phyloP scores from a whole-genome alignment of 345 rosid species.

The Isatis tinctoria region DNA sequence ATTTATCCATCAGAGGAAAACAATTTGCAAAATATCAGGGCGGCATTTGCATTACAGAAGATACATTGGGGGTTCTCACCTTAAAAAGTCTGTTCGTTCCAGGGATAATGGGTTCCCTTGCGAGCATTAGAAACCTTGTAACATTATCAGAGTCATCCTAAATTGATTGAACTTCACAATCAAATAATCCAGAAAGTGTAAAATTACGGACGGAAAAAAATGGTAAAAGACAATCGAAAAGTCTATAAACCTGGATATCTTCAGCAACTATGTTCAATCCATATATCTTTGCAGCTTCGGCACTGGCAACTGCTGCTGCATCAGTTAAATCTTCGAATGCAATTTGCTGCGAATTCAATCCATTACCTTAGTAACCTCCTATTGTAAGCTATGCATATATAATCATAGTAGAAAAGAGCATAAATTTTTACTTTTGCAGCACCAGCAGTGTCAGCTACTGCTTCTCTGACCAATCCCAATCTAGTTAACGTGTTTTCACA shows the following conservation, averaged over 20 bases:
- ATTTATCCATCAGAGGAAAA: neutral
- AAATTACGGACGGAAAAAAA: neutral
- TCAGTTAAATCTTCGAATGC: conserved; percentile 62
- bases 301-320: conserved; percentile 91
- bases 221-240: neutral
- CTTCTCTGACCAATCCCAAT: conserved; percentile 83
- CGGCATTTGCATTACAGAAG: neutral
- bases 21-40: neutral
- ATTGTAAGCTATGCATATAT: neutral
- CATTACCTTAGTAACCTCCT: conserved; percentile 8
- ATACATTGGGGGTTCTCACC: conserved; percentile 44
- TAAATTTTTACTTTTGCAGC: conserved; percentile 71
- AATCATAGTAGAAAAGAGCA: neutral
- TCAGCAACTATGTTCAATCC: conserved; percentile 79
- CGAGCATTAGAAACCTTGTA: conserved; percentile 92
- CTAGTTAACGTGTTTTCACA: conserved; percentile 86
- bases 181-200: conserved; percentile 6
- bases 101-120: conserved; percentile 98
- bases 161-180: conserved; percentile 21
- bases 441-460: conserved; percentile 95
- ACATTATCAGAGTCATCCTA: conserved; percentile 90
- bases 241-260: conserved; percentile 77
- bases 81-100: conserved; percentile 79
- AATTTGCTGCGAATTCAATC: conserved; percentile 45
- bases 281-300: conserved; percentile 76